Evolutionary conservation across 768 basidiomycete species (phyloP), one percentile per base, ranked within the genome.

Genomic region (Panus rudis): DNA sequence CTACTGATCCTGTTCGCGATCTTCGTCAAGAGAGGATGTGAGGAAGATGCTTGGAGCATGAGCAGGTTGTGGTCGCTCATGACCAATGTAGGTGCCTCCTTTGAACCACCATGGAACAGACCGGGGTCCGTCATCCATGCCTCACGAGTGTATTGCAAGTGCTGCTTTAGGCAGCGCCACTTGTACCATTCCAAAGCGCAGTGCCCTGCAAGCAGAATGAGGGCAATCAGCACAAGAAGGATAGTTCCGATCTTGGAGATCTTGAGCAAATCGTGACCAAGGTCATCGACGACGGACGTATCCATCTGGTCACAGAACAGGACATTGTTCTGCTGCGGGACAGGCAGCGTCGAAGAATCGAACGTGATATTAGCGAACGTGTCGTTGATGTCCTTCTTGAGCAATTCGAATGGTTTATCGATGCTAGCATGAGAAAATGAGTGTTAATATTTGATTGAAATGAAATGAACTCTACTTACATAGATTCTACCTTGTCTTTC

Each of bases 311-410:
- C 62, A 63, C 94, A 99, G 58, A 98, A 88, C 6, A 76, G 60
- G 43, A 94, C 64, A 0, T 69, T 67, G 50, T 79, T 79, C 55
- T 77, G 73, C 28, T 70, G 68, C 0, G 93, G 93, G 8, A 93
- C 72, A 10, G 92, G 87, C 19, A 96, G 73, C 8, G 77, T 61
- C 7, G 80, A 76, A 6, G 83, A 69, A 54, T 88, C 73, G 63
- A 92, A 85, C 26, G 70, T 66, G 30, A 93, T 69, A n/a, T 74
- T 73, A 23, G 72, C 56, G 50, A 96, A 85, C 0, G 91, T 92
- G 45, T 81, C 72, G 57, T 94, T 94, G 62, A 98, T 92, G 39
- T 93, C 88, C 47, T 78, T 69, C 62, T 92, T 96, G 41, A 97
- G 62, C 3, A 78, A 68, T 55, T 96, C 88, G 57, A 98, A 96